Evolutionary conservation across 1,139 yeast species (phyloP).

Genomic region (Debaryomyces fabryi): DNA sequence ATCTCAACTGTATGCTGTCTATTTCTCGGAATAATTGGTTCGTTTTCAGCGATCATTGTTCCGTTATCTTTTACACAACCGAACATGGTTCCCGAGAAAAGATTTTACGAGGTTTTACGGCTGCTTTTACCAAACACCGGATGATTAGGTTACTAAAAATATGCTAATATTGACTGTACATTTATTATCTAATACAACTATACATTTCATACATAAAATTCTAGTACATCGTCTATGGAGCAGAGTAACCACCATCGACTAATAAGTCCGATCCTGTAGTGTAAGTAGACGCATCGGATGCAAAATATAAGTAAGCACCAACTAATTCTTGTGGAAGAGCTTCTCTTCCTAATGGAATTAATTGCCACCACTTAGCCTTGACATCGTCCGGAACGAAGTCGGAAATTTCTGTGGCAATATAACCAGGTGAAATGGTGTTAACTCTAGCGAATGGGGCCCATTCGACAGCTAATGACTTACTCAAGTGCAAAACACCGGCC

Average conservation of each 20-base stretch:
- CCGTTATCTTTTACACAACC: background rate
- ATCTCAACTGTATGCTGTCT: background rate
- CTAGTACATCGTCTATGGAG: constrained; percentile 28
- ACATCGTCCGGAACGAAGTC: constrained; percentile 44
- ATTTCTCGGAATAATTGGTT: background rate
- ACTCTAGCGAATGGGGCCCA: constrained; percentile 84
- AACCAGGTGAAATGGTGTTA: constrained; percentile 81
- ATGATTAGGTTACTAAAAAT: background rate
- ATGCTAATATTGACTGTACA: background rate
- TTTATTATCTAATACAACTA: background rate
- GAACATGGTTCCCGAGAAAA: background rate
- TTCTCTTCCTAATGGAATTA: constrained; percentile 78
- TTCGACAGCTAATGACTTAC: constrained; percentile 77
- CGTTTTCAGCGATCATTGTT: background rate
- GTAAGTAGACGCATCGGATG: constrained; percentile 79
- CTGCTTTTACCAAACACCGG: background rate
- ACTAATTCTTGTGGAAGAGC: constrained; percentile 80
- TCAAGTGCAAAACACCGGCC: constrained; percentile 82
- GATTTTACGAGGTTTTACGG: background rate
- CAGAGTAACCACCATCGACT: constrained; percentile 84
- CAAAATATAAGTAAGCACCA: constrained; percentile 79
- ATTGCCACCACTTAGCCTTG: constrained; percentile 44
- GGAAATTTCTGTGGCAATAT: constrained; percentile 61
- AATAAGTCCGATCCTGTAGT: constrained; percentile 82
- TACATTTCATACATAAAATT: background rate